Evolutionary conservation across 176 grass and related monocot species (phyloP).

Genomic region (Aegilops umbellulata): DNA sequence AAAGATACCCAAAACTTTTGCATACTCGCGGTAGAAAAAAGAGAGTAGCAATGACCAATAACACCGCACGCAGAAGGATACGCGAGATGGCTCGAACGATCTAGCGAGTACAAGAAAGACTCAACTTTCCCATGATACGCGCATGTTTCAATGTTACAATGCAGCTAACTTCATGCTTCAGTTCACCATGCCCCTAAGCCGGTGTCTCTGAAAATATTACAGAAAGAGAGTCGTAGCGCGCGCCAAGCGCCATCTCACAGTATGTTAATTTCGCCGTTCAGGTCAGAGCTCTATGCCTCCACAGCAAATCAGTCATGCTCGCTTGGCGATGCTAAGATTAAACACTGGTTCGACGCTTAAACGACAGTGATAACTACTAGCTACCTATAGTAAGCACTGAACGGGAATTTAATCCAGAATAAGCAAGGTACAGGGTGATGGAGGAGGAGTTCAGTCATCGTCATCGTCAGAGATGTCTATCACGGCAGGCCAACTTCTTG

Average conservation of each 20-base stretch:
- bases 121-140: not conserved
- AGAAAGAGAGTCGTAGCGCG: too few relatives aligned
- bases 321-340: not conserved
- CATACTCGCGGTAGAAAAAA: too few relatives aligned
- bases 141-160: not conserved
- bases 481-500: not conserved
- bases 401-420: not conserved
- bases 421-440: not conserved
- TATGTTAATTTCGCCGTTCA: not conserved
- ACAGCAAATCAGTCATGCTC: not conserved
- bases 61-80: too few relatives aligned
- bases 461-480: slow-evolving; percentile 46
- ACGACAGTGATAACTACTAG: not conserved
- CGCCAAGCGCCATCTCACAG: not conserved
- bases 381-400: not conserved
- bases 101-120: not conserved
- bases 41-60: too few relatives aligned
- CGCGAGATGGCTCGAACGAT: not conserved
- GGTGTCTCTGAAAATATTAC: not conserved
- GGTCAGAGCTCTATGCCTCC: not conserved
- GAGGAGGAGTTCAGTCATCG: slow-evolving; percentile 31
- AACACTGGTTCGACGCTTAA: not conserved
- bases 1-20: too few relatives aligned
- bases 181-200: not conserved
- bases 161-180: not conserved